Percentiles rank a stretch among this genome's conserved stretches.
phyloP scores from a whole-genome alignment of 768 basidiomycete species.

The Mrakia blollopis region DNA sequence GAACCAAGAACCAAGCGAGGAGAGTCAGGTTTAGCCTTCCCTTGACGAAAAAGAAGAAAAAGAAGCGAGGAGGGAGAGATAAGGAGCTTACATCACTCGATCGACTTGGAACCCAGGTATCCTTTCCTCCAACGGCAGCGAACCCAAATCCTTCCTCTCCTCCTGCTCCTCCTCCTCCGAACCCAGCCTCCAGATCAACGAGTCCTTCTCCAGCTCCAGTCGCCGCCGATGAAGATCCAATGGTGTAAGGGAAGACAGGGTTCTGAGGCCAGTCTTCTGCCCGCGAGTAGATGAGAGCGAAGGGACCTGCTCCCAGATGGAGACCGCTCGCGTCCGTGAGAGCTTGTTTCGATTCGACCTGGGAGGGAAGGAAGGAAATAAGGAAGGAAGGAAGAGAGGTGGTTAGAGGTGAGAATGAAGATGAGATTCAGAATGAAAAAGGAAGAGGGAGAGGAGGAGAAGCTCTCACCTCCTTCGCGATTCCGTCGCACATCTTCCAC shows the following conservation, averaged over 20 bases:
- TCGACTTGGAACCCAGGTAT: not conserved
- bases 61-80: no score
- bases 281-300: constrained; percentile 6
- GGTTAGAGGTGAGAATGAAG: not conserved
- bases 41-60: not conserved
- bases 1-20: not conserved
- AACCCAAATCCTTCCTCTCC: not conserved
- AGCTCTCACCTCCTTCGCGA: not conserved
- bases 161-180: not conserved
- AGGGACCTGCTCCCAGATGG: constrained; percentile 3
- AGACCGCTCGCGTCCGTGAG: constrained; percentile 3
- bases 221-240: not conserved
- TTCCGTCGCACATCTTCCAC: constrained; percentile 14
- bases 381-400: not conserved
- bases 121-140: not conserved
- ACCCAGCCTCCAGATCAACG: not conserved
- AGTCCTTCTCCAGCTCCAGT: no score
- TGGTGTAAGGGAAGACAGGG: not conserved
- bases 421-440: not conserved
- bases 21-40: no score
- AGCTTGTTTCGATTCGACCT: not conserved
- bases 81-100: not conserved
- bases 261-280: constrained; percentile 6
- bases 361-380: not conserved
- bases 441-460: not conserved